Conservation (phyloP, 176 grass and related monocot species). For the Microstegium vimineum region DNA sequence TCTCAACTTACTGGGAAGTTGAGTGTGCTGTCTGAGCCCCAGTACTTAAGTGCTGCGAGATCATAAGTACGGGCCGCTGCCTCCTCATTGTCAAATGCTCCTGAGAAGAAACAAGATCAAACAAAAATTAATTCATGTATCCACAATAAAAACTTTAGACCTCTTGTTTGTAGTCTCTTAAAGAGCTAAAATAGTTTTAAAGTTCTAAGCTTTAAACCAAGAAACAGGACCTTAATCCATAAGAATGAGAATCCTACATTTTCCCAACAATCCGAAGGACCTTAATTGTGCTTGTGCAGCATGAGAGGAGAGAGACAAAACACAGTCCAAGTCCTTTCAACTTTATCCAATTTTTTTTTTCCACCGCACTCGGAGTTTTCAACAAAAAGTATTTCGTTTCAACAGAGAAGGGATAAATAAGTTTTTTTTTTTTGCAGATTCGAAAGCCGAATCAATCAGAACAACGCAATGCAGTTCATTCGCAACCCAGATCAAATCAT, state of each 20-base stretch:
- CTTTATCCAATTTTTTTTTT: background rate
- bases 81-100: conserved; percentile 58
- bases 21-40: conserved; percentile 44
- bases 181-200: too few relatives aligned
- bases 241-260: background rate
- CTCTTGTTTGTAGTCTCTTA: too few relatives aligned
- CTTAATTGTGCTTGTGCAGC: background rate
- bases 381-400: too few relatives aligned
- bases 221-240: background rate
- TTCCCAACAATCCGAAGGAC: background rate
- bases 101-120: conserved; percentile 14
- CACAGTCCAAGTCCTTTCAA: background rate
- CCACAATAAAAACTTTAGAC: too few relatives aligned
- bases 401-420: background rate
- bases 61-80: conserved; percentile 71
- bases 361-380: background rate
- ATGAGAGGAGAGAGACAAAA: conserved; percentile 3
- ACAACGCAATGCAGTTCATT: conserved; percentile 4
- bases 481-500: background rate
- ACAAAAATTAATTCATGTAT: background rate
- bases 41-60: conserved; percentile 81
- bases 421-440: background rate
- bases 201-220: background rate
- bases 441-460: background rate
- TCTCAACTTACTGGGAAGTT: conserved; percentile 72